These are phyloP conservation scores for Talaromyces sp. DNA, from an alignment of 2,329 filamentous ascomycete genomes.

Conservation along the genomic window DNA sequence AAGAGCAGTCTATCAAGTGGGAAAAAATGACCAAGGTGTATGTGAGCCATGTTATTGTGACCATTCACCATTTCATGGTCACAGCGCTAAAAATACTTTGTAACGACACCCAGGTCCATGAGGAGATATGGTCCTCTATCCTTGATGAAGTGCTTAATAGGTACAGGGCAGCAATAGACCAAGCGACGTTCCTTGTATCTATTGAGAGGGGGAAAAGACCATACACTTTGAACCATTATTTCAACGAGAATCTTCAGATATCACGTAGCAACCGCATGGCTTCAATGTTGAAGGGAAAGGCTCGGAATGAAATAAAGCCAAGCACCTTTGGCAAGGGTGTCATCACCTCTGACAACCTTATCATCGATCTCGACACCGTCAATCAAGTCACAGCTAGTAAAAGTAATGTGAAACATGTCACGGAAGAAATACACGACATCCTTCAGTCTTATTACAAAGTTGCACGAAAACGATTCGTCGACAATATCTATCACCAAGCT, in stretches of 20 bases:
- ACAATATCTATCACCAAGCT: constrained; percentile 56
- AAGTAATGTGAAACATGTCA: constrained; percentile 4
- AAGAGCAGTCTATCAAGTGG: constrained; percentile 53
- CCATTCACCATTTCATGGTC: constrained; percentile 50
- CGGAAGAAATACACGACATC: constrained; percentile 49
- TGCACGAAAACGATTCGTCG: constrained; percentile 56
- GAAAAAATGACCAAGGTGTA: constrained; percentile 42
- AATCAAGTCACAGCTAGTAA: constrained; percentile 3
- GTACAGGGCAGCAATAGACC: constrained; percentile 46
- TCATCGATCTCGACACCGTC: constrained; percentile 4
- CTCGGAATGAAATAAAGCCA: background rate
- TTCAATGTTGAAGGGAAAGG: constrained; percentile 4
- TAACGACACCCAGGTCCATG: constrained; percentile 37
- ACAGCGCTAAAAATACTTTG: constrained; percentile 40
- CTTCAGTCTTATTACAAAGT: constrained; percentile 58
- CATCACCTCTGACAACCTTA: background rate
- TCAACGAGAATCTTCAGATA: constrained; percentile 26
- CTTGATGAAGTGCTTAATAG: constrained; percentile 39
- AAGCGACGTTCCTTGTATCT: constrained; percentile 47
- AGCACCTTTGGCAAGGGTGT: background rate
- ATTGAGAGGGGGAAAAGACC: constrained; percentile 45
- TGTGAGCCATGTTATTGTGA: constrained; percentile 44
- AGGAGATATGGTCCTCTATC: constrained; percentile 40
- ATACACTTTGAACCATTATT: constrained; percentile 48
- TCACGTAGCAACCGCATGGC: constrained; percentile 1